Evolutionary conservation across 1,139 yeast species (phyloP).

Genomic region (Geotrichum klebahnii): DNA sequence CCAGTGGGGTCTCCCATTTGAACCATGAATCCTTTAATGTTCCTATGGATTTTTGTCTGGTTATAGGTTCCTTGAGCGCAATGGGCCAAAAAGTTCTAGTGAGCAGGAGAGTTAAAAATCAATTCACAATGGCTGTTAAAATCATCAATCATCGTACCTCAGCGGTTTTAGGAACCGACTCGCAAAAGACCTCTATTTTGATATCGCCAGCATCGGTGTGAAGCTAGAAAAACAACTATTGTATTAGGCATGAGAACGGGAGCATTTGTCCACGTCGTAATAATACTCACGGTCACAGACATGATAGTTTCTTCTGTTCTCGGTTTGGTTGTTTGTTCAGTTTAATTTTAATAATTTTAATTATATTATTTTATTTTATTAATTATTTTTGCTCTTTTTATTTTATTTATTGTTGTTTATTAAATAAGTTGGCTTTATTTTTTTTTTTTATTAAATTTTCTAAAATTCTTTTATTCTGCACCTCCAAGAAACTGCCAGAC

Average conservation of each 20-base stretch:
- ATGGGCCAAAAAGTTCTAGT: conserved; percentile 46
- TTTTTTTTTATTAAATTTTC: not conserved
- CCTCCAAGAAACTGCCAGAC: no score
- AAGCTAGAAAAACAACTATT: conserved; percentile 24
- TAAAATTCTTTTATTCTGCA: not conserved
- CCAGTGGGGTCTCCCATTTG: conserved; percentile 53
- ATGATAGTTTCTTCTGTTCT: not conserved
- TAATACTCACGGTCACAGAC: conserved; percentile 17
- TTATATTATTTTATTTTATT: not conserved
- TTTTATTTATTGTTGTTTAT: not conserved
- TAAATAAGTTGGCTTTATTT: not conserved
- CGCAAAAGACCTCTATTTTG: conserved; percentile 43
- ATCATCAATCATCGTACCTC: conserved; percentile 31
- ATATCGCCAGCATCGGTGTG: conserved; percentile 44
- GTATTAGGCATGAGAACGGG: not conserved
- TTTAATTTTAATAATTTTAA: not conserved
- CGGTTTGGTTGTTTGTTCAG: not conserved
- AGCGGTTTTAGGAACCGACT: conserved; percentile 41
- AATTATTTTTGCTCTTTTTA: not conserved
- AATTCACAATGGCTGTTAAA: not conserved
- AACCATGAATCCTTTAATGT: conserved; percentile 46
- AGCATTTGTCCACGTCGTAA: not conserved
- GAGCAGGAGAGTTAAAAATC: no score
- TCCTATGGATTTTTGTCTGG: conserved; percentile 43
- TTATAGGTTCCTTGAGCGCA: conserved; percentile 48